A percentile compares a stretch with the other conserved stretches of the same genome.
These are phyloP conservation scores for Trichoderma sp. DNA, from an alignment of 2,329 filamentous ascomycete genomes.

Conservation along the genomic window DNA sequence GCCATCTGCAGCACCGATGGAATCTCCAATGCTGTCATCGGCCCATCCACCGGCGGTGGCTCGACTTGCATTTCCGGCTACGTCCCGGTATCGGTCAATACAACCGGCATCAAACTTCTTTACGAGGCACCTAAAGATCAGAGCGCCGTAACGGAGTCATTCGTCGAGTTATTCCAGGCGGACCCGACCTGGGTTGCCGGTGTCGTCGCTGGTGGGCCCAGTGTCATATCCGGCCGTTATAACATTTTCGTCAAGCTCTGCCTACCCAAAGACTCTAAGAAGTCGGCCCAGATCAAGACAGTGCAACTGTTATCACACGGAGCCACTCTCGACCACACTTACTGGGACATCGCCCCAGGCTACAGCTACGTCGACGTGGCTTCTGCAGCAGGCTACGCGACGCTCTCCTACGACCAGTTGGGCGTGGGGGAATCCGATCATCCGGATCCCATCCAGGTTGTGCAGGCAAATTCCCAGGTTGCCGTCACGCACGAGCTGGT, in stretches of 20 bases:
- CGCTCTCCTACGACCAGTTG: slow-evolving; percentile 6
- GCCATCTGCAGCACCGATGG: not conserved
- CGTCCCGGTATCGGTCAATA: not conserved
- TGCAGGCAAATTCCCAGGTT: not conserved
- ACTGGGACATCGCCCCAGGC: not conserved
- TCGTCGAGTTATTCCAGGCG: not conserved
- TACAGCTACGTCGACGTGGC: slow-evolving; percentile 6
- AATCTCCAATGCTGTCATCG: not conserved
- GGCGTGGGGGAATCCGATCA: not conserved
- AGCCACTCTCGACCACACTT: slow-evolving; percentile 6
- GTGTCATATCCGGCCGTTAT: not conserved
- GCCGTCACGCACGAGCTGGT: not conserved
- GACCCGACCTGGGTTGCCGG: not conserved
- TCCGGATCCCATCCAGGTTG: not conserved
- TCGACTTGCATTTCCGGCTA: slow-evolving; percentile 7
- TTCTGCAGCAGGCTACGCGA: not conserved
- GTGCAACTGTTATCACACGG: slow-evolving; percentile 3
- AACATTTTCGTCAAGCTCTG: slow-evolving; percentile 4
- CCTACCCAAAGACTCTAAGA: not conserved
- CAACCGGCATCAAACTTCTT: not conserved
- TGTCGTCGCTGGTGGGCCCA: not conserved
- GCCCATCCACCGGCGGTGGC: not conserved
- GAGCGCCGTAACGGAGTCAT: not conserved
- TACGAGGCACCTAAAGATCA: not conserved
- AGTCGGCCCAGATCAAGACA: not conserved